These are phyloP conservation scores for Pseudocercospora crystallina DNA, from an alignment of 2,329 filamentous ascomycete species.

Conservation along the genomic window DNA sequence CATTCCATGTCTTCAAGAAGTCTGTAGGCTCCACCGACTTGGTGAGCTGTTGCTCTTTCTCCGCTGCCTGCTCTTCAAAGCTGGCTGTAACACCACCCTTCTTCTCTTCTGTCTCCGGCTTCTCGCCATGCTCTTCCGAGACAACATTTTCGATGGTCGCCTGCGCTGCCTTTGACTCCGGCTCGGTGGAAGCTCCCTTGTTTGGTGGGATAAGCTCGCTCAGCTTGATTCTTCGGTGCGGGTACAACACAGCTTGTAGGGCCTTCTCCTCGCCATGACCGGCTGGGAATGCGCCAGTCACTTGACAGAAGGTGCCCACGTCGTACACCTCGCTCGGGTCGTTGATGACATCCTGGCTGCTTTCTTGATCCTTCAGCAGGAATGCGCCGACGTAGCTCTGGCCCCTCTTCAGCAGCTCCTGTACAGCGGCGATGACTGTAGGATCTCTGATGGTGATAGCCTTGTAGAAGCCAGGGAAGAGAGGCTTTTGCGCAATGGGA, in stretches of 20 bases:
- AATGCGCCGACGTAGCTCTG: slow-evolving; percentile 98
- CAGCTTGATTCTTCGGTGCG: slow-evolving; percentile 89
- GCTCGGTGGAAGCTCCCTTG: slow-evolving; percentile 45
- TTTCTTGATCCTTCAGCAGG: slow-evolving; percentile 92
- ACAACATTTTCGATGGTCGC: slow-evolving; percentile 38
- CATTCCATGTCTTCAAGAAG: slow-evolving; percentile 85
- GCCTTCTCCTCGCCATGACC: slow-evolving; percentile 71
- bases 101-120: slow-evolving; percentile 59
- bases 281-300: slow-evolving; percentile 92
- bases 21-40: slow-evolving; percentile 68
- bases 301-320: slow-evolving; percentile 94
- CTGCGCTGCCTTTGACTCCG: slow-evolving; percentile 55
- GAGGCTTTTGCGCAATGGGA: slow-evolving; percentile 85
- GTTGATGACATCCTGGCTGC: slow-evolving; percentile 90
- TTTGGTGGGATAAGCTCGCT: slow-evolving; percentile 74
- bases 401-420: slow-evolving; percentile 93
- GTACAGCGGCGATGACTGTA: slow-evolving; percentile 85
- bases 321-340: slow-evolving; percentile 90
- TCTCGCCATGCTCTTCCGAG: slow-evolving; percentile 14
- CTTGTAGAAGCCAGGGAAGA: slow-evolving; percentile 99
- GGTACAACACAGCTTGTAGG: slow-evolving; percentile 91
- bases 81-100: slow-evolving; percentile 95
- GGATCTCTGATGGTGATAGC: slow-evolving; percentile 94
- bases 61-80: slow-evolving; percentile 80
- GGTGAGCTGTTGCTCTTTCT: slow-evolving; percentile 52